Percentiles rank a stretch among this genome's conserved stretches.
phyloP scores from a whole-genome alignment of 2,329 filamentous ascomycete species.

The Cladosporium sp. region DNA sequence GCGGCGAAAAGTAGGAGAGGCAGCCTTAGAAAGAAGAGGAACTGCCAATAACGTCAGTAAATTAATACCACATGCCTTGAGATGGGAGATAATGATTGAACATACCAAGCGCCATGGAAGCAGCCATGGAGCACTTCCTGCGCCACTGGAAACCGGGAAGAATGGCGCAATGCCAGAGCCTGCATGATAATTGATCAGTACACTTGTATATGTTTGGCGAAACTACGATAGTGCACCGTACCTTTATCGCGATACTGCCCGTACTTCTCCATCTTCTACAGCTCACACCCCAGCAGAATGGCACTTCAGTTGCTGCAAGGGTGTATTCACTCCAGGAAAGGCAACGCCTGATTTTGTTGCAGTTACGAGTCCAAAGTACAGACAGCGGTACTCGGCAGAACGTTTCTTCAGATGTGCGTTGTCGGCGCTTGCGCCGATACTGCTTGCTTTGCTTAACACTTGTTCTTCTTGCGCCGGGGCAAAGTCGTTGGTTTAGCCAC shows the following conservation, averaged over 20 bases:
- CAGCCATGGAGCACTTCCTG: slow-evolving; percentile 59
- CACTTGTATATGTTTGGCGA: no score
- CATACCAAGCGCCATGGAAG: slow-evolving; percentile 38
- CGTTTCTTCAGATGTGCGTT: not conserved
- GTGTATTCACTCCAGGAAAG: not conserved
- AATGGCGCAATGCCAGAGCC: slow-evolving; percentile 96
- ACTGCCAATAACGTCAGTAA: slow-evolving; percentile 29
- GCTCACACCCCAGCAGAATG: slow-evolving; percentile 1
- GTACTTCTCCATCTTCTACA: slow-evolving; percentile 76
- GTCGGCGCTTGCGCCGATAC: not conserved
- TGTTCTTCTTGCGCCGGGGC: not conserved
- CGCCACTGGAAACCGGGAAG: slow-evolving; percentile 69
- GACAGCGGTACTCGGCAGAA: not conserved
- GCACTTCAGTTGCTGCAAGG: not conserved
- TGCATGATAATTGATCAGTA: slow-evolving; percentile 35
- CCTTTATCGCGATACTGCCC: slow-evolving; percentile 89
- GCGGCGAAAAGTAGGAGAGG: slow-evolving; percentile 67
- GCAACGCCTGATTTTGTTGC: not conserved
- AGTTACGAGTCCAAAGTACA: not conserved
- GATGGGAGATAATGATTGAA: not conserved
- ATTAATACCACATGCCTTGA: not conserved
- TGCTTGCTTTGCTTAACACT: slow-evolving; percentile 1
- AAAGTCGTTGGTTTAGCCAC: not conserved
- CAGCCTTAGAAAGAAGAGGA: slow-evolving; percentile 76
- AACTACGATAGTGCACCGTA: slow-evolving; percentile 31